Base-by-base conservation (phyloP, 2,329 filamentous ascomycete genomes). In the Monosporascus sp. region DNA sequence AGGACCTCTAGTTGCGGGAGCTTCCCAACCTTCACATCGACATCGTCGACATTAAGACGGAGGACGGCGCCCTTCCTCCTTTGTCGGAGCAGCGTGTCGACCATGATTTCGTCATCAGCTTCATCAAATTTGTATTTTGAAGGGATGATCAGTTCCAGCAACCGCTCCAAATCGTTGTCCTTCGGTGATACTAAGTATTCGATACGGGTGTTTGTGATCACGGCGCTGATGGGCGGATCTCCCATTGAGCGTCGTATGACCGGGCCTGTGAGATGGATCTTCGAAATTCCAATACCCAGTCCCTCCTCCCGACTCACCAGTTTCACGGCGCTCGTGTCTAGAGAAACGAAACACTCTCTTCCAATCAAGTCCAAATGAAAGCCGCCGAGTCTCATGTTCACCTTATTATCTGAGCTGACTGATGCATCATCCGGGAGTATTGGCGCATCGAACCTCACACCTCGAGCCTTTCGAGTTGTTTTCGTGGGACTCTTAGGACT, bases 101-200 rank as follows among this genome's bases (percentile, higher is more conserved):
- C 82, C 77, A 99, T 85, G 55, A 99, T 96, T 63, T 97, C 93
- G 61, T 97, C 90, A 55, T 95, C 89, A 47, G 85, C 84, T 55
- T 93, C 86, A 58, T 85, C 80, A 62, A 94, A 97, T 57, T 92
- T 90, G 68, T 94, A 85, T 58, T 91, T 94, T 0, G 92, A 96
- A 0, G 94, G 95, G 6, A 89, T 96, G 51, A 99, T 89, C 49
- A 99, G 78, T 50, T 89, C 86, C 0, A 99, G 74, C 1, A 99
- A 78, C 36, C 86, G 83, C 63, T 92, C 88, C 0, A 99, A 76
- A 67, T 99, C 94, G 18, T 79, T 75, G 60, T 96, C 86, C 56
- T 86, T 86, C 0, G 94, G 93, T 1, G 80, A 72, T 55, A 80
- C 79, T 2, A 90, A 71, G 62, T 89, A 96, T 54, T 93, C 86